These are phyloP conservation scores for Daldinia grandis DNA, from an alignment of 495 filamentous ascomycete genomes.

Conservation along the genomic window DNA sequence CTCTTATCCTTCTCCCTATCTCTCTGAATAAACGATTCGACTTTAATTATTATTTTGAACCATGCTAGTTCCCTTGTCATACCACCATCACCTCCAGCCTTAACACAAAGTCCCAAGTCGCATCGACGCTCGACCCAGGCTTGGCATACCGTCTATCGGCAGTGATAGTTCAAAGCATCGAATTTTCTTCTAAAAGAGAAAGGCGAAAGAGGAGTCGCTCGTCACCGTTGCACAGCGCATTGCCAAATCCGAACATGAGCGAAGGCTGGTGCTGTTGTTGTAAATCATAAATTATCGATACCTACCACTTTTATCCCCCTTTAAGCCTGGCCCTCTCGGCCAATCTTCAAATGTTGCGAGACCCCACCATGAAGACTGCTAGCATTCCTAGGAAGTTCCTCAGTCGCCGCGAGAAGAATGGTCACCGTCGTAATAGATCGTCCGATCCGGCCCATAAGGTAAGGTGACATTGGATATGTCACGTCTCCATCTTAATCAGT, in stretches of 20 bases:
- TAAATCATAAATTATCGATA: conserved; percentile 28
- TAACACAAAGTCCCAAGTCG: conserved; percentile 15
- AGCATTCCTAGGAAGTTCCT: conserved; percentile 64
- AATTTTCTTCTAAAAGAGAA: conserved; percentile 4
- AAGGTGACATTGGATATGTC: conserved; percentile 38
- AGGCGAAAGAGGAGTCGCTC: not conserved
- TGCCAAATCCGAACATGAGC: conserved; percentile 26
- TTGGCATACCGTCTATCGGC: conserved; percentile 1
- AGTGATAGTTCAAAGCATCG: conserved; percentile 2
- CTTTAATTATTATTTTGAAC: conserved; percentile 10
- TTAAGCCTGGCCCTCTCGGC: conserved; percentile 14
- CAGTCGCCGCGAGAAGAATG: conserved; percentile 74
- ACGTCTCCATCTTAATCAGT: conserved; percentile 23
- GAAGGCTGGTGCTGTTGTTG: conserved; percentile 14
- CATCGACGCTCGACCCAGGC: conserved; percentile 10
- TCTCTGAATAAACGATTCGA: not conserved
- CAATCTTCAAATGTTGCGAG: conserved; percentile 32
- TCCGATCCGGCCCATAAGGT: conserved; percentile 61
- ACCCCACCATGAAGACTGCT: conserved; percentile 51
- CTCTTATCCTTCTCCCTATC: not conserved
- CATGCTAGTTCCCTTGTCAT: conserved; percentile 33
- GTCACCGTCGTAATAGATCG: conserved; percentile 58
- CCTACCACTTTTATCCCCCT: conserved; percentile 17
- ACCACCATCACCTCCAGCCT: conserved; percentile 39
- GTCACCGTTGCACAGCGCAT: conserved; percentile 7